These are phyloP conservation scores for Apiospora koreana DNA, from an alignment of 2,329 filamentous ascomycete genomes.

Conservation along the genomic window DNA sequence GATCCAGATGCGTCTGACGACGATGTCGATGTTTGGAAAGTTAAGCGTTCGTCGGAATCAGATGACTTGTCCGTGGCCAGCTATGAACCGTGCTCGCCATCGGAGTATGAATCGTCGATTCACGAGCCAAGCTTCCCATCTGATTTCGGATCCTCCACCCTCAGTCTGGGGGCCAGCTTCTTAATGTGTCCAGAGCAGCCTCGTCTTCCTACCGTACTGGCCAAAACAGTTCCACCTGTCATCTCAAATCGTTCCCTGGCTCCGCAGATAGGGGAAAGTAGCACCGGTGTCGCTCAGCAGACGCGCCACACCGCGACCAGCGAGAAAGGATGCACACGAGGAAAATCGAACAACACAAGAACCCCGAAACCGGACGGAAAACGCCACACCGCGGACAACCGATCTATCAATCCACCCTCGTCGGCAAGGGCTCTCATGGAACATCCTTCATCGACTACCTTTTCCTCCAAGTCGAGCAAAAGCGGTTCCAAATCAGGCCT, in stretches of 20 bases:
- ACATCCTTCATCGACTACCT: neutral
- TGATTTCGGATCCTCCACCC: neutral
- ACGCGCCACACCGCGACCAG: neutral
- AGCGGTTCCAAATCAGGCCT: neutral
- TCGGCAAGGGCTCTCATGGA: neutral
- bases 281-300: neutral
- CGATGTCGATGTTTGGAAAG: slow-evolving; percentile 7
- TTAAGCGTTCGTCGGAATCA: neutral
- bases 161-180: neutral
- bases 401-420: neutral
- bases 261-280: neutral
- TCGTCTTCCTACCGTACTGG: neutral
- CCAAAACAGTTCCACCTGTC: neutral
- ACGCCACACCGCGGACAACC: neutral
- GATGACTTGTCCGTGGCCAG: neutral
- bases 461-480: neutral
- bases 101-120: neutral
- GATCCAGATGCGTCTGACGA: slow-evolving; percentile 6
- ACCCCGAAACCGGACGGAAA: neutral
- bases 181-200: neutral
- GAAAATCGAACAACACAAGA: neutral
- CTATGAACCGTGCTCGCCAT: neutral
- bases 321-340: neutral
- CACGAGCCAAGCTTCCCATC: neutral
- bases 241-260: neutral